Evolutionary conservation across 495 filamentous ascomycete genomes (phyloP), one percentile per base, ranked within the genome.

Genomic region (Xylaria intraflava): DNA sequence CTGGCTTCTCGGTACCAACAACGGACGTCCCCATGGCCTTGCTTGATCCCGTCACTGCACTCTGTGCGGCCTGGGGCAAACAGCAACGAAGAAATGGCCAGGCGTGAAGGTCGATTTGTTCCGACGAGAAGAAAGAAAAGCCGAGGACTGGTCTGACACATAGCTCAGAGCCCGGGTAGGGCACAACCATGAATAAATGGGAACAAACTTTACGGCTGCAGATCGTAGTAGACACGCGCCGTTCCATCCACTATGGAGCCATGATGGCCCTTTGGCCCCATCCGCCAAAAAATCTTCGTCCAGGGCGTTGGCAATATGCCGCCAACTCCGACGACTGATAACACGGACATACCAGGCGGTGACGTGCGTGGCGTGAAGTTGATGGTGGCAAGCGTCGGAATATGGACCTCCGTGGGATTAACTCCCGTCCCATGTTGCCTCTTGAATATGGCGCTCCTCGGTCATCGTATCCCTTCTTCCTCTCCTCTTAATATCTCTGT

Each of bases 1-100:
- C 55, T 26, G 43, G 36, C 46, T 56, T 46, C 41, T 56, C 47
- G 14, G 16, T 7, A 20, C 46, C 53, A 51, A 47, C 52, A 46
- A 41, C 2, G 16, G 26, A 20, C 16, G 17, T 35, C 24, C 17
- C 51, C 42, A 40, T 46, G 33, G 9, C 16, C 9, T 17, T 6
- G 23, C 31, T 20, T 26, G 49, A 19, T 4, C 9, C 9, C 16
- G 3, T 7, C 24, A 31, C 29, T n/a, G 12, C 41, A n/a, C 29
- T 19, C 11, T 4, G 24, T 12, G 29, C 44, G n/a, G 49, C 2
- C 12, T 16, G 17, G n/a, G 31, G 19, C 2, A 30, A 7, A 43
- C 39, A 17, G 40, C 14, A 17, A 20, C 16, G 39, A 51, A 51
- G 49, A 38, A 14, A 51, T 35, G n/a, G 29, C 0, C 39, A 14